These are phyloP conservation scores for Xylaria digitata DNA, from an alignment of 2,329 filamentous ascomycete species.

Conservation along the genomic window DNA sequence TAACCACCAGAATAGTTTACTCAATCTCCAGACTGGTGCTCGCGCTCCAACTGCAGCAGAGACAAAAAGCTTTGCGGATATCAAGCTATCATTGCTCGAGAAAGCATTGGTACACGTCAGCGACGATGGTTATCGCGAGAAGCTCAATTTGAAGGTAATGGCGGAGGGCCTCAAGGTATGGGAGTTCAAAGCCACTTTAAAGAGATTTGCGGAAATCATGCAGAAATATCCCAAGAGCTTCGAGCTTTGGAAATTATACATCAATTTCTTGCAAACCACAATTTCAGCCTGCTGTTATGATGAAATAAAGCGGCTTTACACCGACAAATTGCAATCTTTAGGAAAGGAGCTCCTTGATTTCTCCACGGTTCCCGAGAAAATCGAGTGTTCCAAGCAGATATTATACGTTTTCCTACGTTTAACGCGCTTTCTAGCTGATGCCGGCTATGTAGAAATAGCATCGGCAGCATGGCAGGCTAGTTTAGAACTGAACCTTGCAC, in stretches of 20 bases:
- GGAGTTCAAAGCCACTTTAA: constrained; percentile 69
- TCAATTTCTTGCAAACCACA: constrained; percentile 78
- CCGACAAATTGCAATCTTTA: constrained; percentile 64
- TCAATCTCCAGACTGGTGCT: constrained; percentile 62
- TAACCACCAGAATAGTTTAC: constrained; percentile 77
- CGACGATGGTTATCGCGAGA: constrained; percentile 62
- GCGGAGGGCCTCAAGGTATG: constrained; percentile 79
- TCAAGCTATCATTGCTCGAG: constrained; percentile 83
- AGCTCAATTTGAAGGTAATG: constrained; percentile 76
- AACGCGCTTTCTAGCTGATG: constrained; percentile 79
- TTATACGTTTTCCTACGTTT: constrained; percentile 79
- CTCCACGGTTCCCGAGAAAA: constrained; percentile 16
- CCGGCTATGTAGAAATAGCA: constrained; percentile 82
- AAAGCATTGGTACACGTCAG: constrained; percentile 73
- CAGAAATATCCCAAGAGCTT: constrained; percentile 67
- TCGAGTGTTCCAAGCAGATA: constrained; percentile 55
- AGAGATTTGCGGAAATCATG: constrained; percentile 74
- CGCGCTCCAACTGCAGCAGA: constrained; percentile 68
- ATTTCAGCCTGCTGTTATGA: constrained; percentile 76
- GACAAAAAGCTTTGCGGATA: constrained; percentile 75
- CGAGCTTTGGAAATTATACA: constrained; percentile 76
- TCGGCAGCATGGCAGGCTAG: constrained; percentile 85
- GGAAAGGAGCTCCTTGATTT: constrained; percentile 34
- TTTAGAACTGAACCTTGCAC: constrained; percentile 77
- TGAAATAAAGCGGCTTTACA: constrained; percentile 68